phyloP scores from a whole-genome alignment of 2,329 filamentous ascomycete genomes.

The Dothideomycetes sp. region DNA sequence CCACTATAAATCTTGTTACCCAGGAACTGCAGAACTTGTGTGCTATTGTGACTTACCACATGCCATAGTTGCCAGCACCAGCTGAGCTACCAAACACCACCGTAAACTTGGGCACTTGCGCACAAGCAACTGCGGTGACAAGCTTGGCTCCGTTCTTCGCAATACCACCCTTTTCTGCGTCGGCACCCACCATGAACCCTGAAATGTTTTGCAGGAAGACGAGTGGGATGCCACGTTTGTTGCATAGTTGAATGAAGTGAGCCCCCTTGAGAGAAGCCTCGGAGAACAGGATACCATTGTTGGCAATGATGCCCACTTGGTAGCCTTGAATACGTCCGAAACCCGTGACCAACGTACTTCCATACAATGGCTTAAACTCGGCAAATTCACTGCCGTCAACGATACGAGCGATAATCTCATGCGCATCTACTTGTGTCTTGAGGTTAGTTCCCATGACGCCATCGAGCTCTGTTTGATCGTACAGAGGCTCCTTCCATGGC shows the following conservation, averaged over 20 bases:
- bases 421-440: slow-evolving; percentile 72
- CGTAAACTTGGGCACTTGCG: slow-evolving; percentile 92
- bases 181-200: slow-evolving; percentile 94
- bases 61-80: slow-evolving; percentile 94
- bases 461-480: slow-evolving; percentile 68
- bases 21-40: background rate
- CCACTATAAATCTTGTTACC: slow-evolving; percentile 45
- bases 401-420: slow-evolving; percentile 85
- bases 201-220: slow-evolving; percentile 95
- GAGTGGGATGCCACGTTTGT: slow-evolving; percentile 78
- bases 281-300: slow-evolving; percentile 91
- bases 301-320: slow-evolving; percentile 84
- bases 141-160: slow-evolving; percentile 97
- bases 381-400: slow-evolving; percentile 84
- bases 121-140: slow-evolving; percentile 88
- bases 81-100: slow-evolving; percentile 91
- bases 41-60: slow-evolving; percentile 53
- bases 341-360: slow-evolving; percentile 79
- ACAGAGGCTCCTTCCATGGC: slow-evolving; percentile 66
- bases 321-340: slow-evolving; percentile 87
- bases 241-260: slow-evolving; percentile 92
- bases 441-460: slow-evolving; percentile 89
- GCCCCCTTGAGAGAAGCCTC: slow-evolving; percentile 85
- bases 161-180: slow-evolving; percentile 88
- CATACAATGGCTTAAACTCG: slow-evolving; percentile 91